A percentile compares a stretch with the other conserved stretches of the same genome.
These are phyloP conservation scores for Leishmania major DNA, from an alignment of 208 protist genomes.

Conservation along the genomic window DNA sequence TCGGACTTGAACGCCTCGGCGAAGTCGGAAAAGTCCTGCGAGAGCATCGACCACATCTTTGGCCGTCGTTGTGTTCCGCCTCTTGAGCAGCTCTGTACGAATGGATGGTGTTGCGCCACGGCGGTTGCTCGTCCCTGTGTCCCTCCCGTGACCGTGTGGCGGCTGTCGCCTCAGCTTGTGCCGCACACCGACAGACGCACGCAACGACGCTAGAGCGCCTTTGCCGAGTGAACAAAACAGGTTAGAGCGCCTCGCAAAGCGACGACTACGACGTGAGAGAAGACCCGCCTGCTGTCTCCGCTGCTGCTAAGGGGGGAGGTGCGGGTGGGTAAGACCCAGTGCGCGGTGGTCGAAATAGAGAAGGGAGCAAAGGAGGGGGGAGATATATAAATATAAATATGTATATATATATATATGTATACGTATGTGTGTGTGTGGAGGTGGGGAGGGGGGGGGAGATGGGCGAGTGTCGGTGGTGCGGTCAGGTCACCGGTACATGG, in stretches of 20 bases:
- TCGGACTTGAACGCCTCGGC: constrained; percentile 60
- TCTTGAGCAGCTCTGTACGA: background rate
- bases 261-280: background rate
- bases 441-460: background rate
- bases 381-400: background rate
- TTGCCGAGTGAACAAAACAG: background rate
- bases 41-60: constrained; percentile 62
- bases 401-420: background rate
- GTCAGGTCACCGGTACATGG: background rate
- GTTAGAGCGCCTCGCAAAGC: background rate
- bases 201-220: background rate
- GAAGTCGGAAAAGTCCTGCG: constrained; percentile 67
- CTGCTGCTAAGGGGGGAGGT: background rate
- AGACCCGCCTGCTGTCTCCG: background rate
- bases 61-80: background rate
- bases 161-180: background rate
- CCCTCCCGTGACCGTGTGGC: background rate
- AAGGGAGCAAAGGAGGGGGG: background rate
- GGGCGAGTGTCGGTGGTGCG: background rate
- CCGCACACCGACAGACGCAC: background rate
- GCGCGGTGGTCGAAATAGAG: background rate
- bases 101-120: background rate
- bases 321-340: background rate
- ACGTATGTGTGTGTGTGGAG: background rate
- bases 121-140: background rate